A percentile compares a stretch with the other conserved stretches of the same genome.
Evolutionary conservation across 73 alveolate species (phyloP).

Genomic region (Paramecium pentaurelia): DNA sequence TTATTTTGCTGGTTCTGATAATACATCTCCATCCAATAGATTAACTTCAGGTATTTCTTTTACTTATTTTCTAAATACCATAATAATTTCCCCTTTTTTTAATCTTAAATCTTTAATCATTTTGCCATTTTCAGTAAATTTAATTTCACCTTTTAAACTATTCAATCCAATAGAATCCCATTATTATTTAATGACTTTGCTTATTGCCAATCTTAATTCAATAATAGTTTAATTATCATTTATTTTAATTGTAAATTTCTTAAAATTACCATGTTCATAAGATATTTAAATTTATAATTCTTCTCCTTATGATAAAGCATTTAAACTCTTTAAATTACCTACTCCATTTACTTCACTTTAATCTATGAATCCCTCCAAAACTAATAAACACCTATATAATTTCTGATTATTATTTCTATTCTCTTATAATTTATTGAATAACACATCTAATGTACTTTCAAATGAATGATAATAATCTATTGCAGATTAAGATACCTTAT

Average conservation of each 20-base stretch:
- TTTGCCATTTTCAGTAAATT: conserved; percentile 82
- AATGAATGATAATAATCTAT: background rate
- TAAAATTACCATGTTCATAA: conserved; percentile 58
- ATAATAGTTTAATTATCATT: conserved; percentile 79
- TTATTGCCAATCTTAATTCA: conserved; percentile 76
- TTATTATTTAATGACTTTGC: conserved; percentile 55
- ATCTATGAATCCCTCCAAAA: conserved; percentile 66
- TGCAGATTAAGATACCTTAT: background rate
- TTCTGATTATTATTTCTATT: conserved; percentile 52
- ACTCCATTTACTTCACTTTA: conserved; percentile 87
- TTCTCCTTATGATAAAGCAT: conserved; percentile 65
- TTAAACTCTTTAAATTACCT: conserved; percentile 72
- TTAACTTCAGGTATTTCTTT: conserved; percentile 54
- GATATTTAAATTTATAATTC: conserved; percentile 49
- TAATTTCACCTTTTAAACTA: conserved; percentile 68
- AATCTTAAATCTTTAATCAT: conserved; percentile 77
- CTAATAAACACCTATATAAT: conserved; percentile 52
- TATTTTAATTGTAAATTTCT: conserved; percentile 67
- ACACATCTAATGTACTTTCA: background rate
- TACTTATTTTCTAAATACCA: background rate
- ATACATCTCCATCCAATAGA: background rate
- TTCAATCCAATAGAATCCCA: conserved; percentile 70
- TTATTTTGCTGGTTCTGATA: conserved; percentile 66
- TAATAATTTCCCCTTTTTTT: conserved; percentile 48
- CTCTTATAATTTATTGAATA: conserved; percentile 39